These are phyloP conservation scores for Tetracladium setigerum DNA, from an alignment of 495 filamentous ascomycete genomes.

Conservation along the genomic window DNA sequence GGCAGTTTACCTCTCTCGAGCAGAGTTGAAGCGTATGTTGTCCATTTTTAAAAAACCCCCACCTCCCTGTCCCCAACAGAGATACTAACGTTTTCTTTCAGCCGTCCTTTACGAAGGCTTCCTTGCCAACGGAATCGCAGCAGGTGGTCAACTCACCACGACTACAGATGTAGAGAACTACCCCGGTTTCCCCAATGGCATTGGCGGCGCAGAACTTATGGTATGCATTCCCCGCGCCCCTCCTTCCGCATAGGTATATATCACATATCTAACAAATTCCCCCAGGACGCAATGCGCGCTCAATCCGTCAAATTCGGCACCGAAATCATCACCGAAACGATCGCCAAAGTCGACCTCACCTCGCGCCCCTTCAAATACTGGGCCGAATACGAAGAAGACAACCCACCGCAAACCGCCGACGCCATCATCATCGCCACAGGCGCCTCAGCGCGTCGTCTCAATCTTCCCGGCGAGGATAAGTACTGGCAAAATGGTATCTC, in stretches of 20 bases:
- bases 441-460: slow-evolving; percentile 76
- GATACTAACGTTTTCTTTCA: slow-evolving; percentile 23
- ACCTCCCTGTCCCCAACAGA: slow-evolving; percentile 18
- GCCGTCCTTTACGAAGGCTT: slow-evolving; percentile 94
- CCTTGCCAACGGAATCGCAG: slow-evolving; percentile 92
- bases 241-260: not conserved
- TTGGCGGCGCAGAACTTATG: slow-evolving; percentile 84
- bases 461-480: slow-evolving; percentile 80
- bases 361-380: slow-evolving; percentile 86
- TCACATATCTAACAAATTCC: slow-evolving; percentile 5
- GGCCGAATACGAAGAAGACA: slow-evolving; percentile 71
- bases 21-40: slow-evolving; percentile 62
- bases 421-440: slow-evolving; percentile 92
- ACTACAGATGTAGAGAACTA: slow-evolving; percentile 98
- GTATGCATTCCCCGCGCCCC: slow-evolving; percentile 24
- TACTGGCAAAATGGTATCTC: slow-evolving; percentile 97
- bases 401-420: slow-evolving; percentile 72
- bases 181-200: slow-evolving; percentile 84
- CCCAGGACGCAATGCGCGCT: slow-evolving; percentile 79
- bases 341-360: slow-evolving; percentile 80
- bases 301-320: slow-evolving; percentile 92
- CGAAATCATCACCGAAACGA: slow-evolving; percentile 83
- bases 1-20: slow-evolving; percentile 89
- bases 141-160: slow-evolving; percentile 93
- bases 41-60: slow-evolving; percentile 23